Evolutionary conservation across 2,329 filamentous ascomycete genomes (phyloP), one percentile per base, ranked within the genome.

Genomic region (Colletotrichum orbiculare): DNA sequence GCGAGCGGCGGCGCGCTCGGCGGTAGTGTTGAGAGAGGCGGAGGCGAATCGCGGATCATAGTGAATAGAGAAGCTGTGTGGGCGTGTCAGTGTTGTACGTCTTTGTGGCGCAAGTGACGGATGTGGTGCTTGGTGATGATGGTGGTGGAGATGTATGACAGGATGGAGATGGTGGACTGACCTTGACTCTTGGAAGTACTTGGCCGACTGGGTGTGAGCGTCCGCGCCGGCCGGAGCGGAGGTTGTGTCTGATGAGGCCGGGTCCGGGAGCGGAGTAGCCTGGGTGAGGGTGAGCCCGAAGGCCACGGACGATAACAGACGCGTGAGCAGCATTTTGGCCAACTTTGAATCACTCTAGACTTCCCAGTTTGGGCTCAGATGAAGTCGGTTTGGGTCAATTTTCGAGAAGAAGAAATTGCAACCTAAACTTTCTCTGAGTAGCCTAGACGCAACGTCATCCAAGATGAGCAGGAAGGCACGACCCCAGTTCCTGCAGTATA

Each of bases 1-100:
- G 54, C 83, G 84, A 63, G 94, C 82, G 1, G 86, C 88, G 35
- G 87, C 82, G 25, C 82, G 82, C 70, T 90, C 85, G 58, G 88
- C 84, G 38, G 85, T 82, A 69, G 91, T 78, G 4, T 74, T 73
- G 17, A 85, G 75, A n/a, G 75, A 69, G 25, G 75, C 69, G 12
- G 73, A 71, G 49, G 77, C 75, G 65, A 82, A 85, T 12, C 79
- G 76, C 4, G 56, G 54, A 55, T 81, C 78, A 67, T 81, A 81
- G 60, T 78, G 76, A 12, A 43, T 34, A n/a, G 71, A 54, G 58
- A 73, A 73, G n/a, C 72, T 73, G 37, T 38, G 12, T 7, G 4
- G 2, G 8, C 8, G 17, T 1, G 43, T 61, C 10, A 59, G 49
- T 57, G 17, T 3, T 37, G 12, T 15, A 25, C 25, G 43, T 60